These are phyloP conservation scores for Petasospora fabianii DNA, from an alignment of 1,139 yeast genomes.

Conservation along the genomic window DNA sequence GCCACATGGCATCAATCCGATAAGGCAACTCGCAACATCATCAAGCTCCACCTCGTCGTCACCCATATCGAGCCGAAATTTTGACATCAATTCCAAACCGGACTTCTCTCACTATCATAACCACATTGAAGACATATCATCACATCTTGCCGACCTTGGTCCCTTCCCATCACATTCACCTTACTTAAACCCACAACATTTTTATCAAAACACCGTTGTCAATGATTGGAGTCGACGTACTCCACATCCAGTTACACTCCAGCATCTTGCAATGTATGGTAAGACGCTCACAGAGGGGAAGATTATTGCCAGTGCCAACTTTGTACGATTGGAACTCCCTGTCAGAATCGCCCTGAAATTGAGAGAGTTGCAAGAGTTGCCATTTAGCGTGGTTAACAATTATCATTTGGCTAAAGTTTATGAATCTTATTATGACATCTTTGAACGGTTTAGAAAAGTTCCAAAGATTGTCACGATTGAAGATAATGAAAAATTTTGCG, in stretches of 20 bases:
- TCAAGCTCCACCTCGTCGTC: neutral
- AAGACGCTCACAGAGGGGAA: conserved; percentile 71
- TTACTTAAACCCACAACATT: conserved; percentile 54
- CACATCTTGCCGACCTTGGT: conserved; percentile 27
- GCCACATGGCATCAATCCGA: neutral
- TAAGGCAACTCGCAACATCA: neutral
- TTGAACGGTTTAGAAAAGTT: conserved; percentile 75
- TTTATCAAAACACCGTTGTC: conserved; percentile 77
- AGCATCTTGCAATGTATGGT: conserved; percentile 89
- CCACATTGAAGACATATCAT: conserved; percentile 23
- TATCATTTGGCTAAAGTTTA: conserved; percentile 83
- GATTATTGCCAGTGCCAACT: conserved; percentile 77
- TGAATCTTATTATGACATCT: conserved; percentile 83
- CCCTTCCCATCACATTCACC: conserved; percentile 30
- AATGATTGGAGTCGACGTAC: conserved; percentile 58
- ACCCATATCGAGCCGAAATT: too few species aligned
- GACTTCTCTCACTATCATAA: conserved; percentile 24
- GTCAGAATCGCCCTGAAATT: conserved; percentile 78
- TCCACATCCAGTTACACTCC: conserved; percentile 86
- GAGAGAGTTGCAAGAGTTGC: conserved; percentile 73
- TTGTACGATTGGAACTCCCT: conserved; percentile 81
- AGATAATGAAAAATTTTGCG: conserved; percentile 73
- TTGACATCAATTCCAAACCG: conserved; percentile 16
- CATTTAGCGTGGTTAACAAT: conserved; percentile 81
- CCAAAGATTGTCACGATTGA: conserved; percentile 62